phyloP scores from a whole-genome alignment of 106 monocot species.

The Triglochin maritima region DNA sequence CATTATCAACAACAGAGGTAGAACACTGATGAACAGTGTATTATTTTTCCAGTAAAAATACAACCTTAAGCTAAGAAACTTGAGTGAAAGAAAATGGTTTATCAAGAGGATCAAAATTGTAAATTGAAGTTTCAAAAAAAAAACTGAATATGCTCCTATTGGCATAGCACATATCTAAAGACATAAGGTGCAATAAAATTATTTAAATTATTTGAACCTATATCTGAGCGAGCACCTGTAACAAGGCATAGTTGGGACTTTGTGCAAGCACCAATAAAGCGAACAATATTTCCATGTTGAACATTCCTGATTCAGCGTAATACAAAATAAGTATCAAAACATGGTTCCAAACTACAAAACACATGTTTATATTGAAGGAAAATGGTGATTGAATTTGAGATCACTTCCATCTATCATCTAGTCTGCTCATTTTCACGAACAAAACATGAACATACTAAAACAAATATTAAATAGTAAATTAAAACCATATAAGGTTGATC shows the following conservation, averaged over 20 bases:
- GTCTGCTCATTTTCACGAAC: not conserved
- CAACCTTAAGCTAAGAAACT: too few relatives aligned
- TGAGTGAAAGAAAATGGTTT: too few relatives aligned
- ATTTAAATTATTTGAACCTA: too few relatives aligned
- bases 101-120: too few relatives aligned
- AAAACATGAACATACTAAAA: not conserved
- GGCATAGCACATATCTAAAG: too few relatives aligned
- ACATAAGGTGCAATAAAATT: too few relatives aligned
- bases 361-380: not conserved
- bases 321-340: not conserved
- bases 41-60: too few relatives aligned
- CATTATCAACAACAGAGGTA: too few relatives aligned
- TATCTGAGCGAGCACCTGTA: conserved; percentile 35
- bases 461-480: not conserved
- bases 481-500: not conserved
- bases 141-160: too few relatives aligned
- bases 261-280: conserved; percentile 34
- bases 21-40: too few relatives aligned
- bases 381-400: not conserved
- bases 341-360: not conserved
- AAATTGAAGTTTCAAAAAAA: too few relatives aligned
- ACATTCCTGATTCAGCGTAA: conserved; percentile 38
- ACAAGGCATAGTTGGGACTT: conserved; percentile 56
- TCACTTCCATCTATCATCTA: not conserved
- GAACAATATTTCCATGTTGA: conserved; percentile 57